Evolutionary conservation across 371 early-diverging fungal species (phyloP).

Genomic region (Mucor indicus): DNA sequence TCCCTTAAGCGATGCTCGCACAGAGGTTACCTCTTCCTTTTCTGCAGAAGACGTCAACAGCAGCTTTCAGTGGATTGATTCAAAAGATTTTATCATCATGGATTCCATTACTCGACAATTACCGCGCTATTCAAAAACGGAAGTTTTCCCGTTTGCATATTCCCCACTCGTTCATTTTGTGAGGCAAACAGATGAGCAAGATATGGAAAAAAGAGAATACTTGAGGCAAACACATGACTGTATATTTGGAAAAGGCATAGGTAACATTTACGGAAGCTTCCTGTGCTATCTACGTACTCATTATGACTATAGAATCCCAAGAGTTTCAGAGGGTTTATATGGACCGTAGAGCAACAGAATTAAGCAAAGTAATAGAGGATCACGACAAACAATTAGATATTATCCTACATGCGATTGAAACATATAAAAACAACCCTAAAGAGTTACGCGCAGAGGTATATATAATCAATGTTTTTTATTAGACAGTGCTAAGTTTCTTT

Average conservation of each 20-base stretch:
- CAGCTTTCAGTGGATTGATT: slow-evolving; percentile 28
- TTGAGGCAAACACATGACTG: slow-evolving; percentile 35
- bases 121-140: slow-evolving; percentile 15
- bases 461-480: neutral
- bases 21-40: neutral
- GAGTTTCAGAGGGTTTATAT: slow-evolving; percentile 17
- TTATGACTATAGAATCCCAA: slow-evolving; percentile 3
- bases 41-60: neutral
- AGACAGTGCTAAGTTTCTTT: neutral
- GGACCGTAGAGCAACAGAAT: slow-evolving; percentile 10
- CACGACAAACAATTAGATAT: slow-evolving; percentile 15
- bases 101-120: neutral
- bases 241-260: slow-evolving; percentile 24
- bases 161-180: slow-evolving; percentile 50
- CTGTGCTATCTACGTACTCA: neutral
- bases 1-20: neutral
- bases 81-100: slow-evolving; percentile 26
- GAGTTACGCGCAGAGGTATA: slow-evolving; percentile 5
- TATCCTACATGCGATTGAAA: slow-evolving; percentile 2
- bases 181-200: slow-evolving; percentile 30
- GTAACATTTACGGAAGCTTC: slow-evolving; percentile 18
- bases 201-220: slow-evolving; percentile 18
- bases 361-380: slow-evolving; percentile 11
- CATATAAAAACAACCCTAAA: neutral
- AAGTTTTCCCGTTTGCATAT: slow-evolving; percentile 52